phyloP scores from a whole-genome alignment of 2,329 filamentous ascomycete genomes.

The Colletotrichum eleusines region DNA sequence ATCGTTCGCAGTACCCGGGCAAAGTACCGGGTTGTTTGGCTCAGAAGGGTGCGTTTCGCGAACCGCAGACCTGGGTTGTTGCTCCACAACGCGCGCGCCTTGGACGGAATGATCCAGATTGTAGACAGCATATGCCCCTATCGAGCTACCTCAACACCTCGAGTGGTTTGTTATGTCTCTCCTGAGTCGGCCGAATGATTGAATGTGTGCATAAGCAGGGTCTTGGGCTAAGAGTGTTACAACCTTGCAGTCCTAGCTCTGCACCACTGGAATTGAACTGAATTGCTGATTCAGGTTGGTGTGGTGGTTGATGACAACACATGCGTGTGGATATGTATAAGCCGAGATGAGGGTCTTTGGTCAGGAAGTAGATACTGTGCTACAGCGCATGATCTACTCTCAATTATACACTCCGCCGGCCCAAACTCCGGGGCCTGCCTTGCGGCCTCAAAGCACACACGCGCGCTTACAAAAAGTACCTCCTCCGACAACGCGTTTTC shows the following conservation, averaged over 20 bases:
- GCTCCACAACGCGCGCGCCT: background rate
- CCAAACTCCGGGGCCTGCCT: background rate
- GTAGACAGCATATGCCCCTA: background rate
- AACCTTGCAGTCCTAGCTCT: conserved; percentile 6
- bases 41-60: background rate
- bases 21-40: background rate
- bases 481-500: background rate
- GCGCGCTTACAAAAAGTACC: too few species aligned
- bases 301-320: too few species aligned
- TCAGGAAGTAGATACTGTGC: background rate
- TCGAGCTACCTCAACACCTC: background rate
- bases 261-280: background rate
- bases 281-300: background rate
- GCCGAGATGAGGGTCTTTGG: background rate
- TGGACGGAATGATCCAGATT: conserved; percentile 1
- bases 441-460: too few species aligned
- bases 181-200: background rate
- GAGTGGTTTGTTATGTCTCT: background rate
- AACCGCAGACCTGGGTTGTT: conserved; percentile 1
- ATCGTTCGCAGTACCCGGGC: background rate
- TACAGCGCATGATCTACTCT: background rate
- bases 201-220: background rate
- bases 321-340: background rate
- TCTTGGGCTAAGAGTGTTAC: background rate
- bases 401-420: background rate